Evolutionary conservation across 1,284 basidiomycete species (phyloP), one percentile per base, ranked within the genome.

Genomic region (Jaminaea rosea): DNA sequence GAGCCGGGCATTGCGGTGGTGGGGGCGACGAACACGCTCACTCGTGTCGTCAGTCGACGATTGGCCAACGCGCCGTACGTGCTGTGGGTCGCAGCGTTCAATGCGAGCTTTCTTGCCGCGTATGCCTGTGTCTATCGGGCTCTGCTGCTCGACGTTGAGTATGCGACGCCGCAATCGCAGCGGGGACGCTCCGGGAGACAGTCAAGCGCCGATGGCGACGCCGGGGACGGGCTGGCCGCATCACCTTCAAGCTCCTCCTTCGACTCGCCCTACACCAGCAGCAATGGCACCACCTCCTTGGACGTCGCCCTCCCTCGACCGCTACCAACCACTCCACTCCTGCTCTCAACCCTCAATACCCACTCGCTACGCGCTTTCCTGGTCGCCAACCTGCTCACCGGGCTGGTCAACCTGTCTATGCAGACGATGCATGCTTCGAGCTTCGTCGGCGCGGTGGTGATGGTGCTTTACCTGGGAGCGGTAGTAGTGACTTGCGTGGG

Each of bases 51-150:
- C n/a, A n/a, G n/a, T n/a, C 45, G 11, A 39, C 31, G 17, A 24
- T 28, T 53, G 53, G 71, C 71, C 6, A 97, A 98, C 67, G 64
- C 89, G 23, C 80, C 85, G 1, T 98, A 99, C 73, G 83, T 93
- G 36, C 74, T 91, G 23, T 97, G 91, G 90, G 82, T 87, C 6
- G 81, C 82, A 0, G 91, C 89, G 1, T 94, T 84, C 81, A 98
- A 97, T 74, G 84, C 85, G 0, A 80, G 83, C 1, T 91, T 92
- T 76, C 77, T 97, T 19, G 78, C 90, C 8, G 83, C 82, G 1
- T 94, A 96, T 73, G 78, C 91, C 44, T 58, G 84, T 19, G 76
- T 96, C 27, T 88, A 93, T 65, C 78, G 84, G 47, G 63, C 79
- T 39, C 83, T 86, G 67, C 84, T 84, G 68, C 79, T 82, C 63